Base-by-base conservation (phyloP, 805 yeast species). In the Metschnikowia chrysomelidarum region DNA sequence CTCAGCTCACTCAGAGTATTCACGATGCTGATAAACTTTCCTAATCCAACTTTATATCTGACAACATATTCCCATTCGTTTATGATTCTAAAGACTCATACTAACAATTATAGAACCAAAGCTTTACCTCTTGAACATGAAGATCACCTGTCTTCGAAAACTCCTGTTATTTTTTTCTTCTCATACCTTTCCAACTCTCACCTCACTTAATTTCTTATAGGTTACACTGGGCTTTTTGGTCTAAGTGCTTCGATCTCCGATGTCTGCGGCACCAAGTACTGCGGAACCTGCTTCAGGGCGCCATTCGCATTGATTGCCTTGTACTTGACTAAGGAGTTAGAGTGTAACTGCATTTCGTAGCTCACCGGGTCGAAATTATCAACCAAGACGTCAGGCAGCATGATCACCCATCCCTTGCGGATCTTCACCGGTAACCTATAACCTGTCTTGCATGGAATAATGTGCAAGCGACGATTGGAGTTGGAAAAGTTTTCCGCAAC, bases 361-460 rank as follows among this genome's bases (percentile, higher is more conserved):
- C 46, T 46, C 5, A 27, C 34, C 0, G 67, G 63, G 30, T 54
- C 49, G 41, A 89, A 86, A 53, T 86, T 87, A 54, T 86, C 76
- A 19, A 87, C 53, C 46, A 87, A 58, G 3, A 83, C 77, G 59
- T 88, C 96, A 1, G 96, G 96, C 49, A 88, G 74, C 72, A 86
- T 67, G 7, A 88, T 75, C 4, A 87, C 93, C 98, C 98, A 89
- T 4, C 98, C 98, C 7, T 78, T 80, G 52, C 96, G 76, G 41
- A 76, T 57, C 44, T 71, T 73, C 13, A 83, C 75, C 20, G 84
- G 82, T 22, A 73, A 74, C 24, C 81, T 73, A 43, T 68, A 66
- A 0, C 88, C 91, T 2, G 86, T 70, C 47, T 73, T 64, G 10
- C 83, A 72, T 1, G 96, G 96, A 15, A 91, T 73, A 20, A 89